These are phyloP conservation scores for Phytophthora hybrid DNA, from an alignment of 352 stramenopile species.

Conservation along the genomic window DNA sequence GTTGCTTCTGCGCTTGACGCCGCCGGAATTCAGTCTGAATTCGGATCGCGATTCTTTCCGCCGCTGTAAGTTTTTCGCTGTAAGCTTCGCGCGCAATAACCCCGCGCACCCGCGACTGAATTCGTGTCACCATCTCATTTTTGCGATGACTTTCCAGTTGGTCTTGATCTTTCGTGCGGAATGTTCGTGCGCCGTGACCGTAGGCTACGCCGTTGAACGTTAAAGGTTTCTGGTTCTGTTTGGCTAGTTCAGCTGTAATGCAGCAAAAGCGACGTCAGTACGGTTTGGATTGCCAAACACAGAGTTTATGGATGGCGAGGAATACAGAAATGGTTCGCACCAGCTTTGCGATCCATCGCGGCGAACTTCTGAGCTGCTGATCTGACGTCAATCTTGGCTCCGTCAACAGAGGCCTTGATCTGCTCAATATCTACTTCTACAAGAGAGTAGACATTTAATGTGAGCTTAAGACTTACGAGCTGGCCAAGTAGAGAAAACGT, in stretches of 20 bases:
- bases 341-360: conserved; percentile 70
- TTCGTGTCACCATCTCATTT: conserved; percentile 54
- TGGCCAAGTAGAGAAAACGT: not conserved
- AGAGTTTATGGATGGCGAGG: not conserved
- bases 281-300: not conserved
- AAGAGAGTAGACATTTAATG: not conserved
- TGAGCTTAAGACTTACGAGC: not conserved
- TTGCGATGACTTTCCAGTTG: conserved; percentile 36
- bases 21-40: conserved; percentile 50
- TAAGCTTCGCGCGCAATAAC: conserved; percentile 48
- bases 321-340: conserved; percentile 34
- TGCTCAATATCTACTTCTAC: conserved; percentile 63
- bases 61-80: conserved; percentile 31
- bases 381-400: conserved; percentile 54
- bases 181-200: conserved; percentile 24
- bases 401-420: conserved; percentile 67
- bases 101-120: conserved; percentile 54
- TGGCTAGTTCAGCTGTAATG: conserved; percentile 38
- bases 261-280: conserved; percentile 16
- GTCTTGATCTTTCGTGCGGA: conserved; percentile 46
- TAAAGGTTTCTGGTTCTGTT: conserved; percentile 48
- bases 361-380: conserved; percentile 70
- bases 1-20: conserved; percentile 39
- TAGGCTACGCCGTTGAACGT: conserved; percentile 47
- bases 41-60: conserved; percentile 40